phyloP scores from a whole-genome alignment of 805 yeast species.

The Nakazawaea holstii region DNA sequence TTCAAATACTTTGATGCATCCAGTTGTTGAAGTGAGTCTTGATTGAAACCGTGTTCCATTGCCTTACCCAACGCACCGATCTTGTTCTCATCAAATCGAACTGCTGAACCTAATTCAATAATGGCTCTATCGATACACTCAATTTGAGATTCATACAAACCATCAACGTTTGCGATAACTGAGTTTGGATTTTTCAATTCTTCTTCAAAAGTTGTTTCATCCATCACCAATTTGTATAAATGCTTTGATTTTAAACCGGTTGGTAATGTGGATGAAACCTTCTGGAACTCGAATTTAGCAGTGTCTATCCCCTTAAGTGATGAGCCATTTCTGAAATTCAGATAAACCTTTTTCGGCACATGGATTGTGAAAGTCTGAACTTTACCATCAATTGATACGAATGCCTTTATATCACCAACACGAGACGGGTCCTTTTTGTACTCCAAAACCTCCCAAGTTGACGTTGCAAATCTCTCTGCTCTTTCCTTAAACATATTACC shows the following conservation, averaged over 20 bases:
- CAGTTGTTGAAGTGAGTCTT: constrained; percentile 43
- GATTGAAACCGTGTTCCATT: constrained; percentile 76
- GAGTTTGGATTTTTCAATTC: constrained; percentile 57
- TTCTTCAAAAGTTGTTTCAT: constrained; percentile 54
- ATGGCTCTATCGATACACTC: constrained; percentile 66
- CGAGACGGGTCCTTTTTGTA: constrained; percentile 45
- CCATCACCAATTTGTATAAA: constrained; percentile 61
- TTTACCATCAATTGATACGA: constrained; percentile 60
- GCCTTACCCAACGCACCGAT: constrained; percentile 88
- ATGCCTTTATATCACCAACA: constrained; percentile 78
- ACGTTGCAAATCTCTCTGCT: constrained; percentile 71
- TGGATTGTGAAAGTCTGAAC: constrained; percentile 70
- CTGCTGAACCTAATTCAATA: constrained; percentile 70
- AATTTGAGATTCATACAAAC: constrained; percentile 74
- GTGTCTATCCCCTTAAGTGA: constrained; percentile 27
- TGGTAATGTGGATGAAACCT: constrained; percentile 61
- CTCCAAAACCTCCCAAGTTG: constrained; percentile 84
- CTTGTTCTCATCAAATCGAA: constrained; percentile 60
- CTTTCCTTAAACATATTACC: constrained; percentile 69
- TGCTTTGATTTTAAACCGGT: constrained; percentile 51
- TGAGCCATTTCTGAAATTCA: constrained; percentile 52
- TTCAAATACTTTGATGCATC: constrained; percentile 50
- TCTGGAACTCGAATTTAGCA: constrained; percentile 36
- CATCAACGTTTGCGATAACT: constrained; percentile 54
- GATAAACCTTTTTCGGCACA: constrained; percentile 67